A percentile compares a stretch with the other conserved stretches of the same genome.
Conservation (phyloP, 2,329 filamentous ascomycete species). For the Aureobasidium uvarum region DNA sequence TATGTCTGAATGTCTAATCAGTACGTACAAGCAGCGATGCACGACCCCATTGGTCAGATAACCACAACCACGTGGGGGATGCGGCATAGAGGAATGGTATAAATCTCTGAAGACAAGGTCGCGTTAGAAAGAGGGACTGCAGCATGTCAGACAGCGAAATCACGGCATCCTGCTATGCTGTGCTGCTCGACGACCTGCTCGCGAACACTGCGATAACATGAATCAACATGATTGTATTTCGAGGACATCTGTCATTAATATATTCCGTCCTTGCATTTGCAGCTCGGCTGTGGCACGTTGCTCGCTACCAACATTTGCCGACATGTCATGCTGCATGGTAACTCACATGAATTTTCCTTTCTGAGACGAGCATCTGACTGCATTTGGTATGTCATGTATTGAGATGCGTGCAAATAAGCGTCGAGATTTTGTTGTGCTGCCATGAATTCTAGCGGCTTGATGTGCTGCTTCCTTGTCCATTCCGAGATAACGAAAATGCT, state of each 20-base stretch:
- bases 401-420: not conserved
- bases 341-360: not conserved
- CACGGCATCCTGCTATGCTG: not conserved
- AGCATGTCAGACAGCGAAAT: not conserved
- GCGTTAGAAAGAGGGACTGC: not conserved
- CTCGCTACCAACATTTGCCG: not conserved
- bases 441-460: not conserved
- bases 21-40: not conserved
- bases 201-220: not conserved
- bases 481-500: not conserved
- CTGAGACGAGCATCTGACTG: not conserved
- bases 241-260: not conserved
- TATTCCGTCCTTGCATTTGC: slow-evolving; percentile 2
- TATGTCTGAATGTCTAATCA: not conserved
- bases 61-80: not conserved
- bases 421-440: not conserved
- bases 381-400: not conserved
- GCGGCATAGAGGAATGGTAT: not conserved
- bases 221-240: not conserved
- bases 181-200: not conserved
- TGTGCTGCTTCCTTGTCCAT: not conserved
- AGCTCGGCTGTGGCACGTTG: not conserved
- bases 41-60: not conserved
- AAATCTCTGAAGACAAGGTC: not conserved
- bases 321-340: not conserved